Base-by-base conservation (phyloP, 805 yeast species). In the Teunomyces panamensis region DNA sequence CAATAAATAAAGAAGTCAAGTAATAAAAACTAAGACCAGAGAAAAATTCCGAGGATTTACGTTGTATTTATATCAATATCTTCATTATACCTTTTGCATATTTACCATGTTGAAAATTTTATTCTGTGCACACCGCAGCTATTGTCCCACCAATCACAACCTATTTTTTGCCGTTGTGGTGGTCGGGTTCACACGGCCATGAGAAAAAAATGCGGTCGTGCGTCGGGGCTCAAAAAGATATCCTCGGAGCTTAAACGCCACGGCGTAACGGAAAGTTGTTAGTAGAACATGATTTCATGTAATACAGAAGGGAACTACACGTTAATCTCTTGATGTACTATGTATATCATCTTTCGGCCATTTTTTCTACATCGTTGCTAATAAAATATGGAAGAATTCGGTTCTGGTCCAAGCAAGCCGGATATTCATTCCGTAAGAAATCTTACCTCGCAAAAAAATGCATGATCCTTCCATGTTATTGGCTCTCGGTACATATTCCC, bases 1-100 rank as follows among this genome's bases (percentile, higher is more conserved):
- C 49, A 71, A 66, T 43, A 47, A 48, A 41, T 29, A 48, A 41
- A 29, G 20, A 28, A 37, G 30, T 37, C 41, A 37, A 24, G 27
- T 37, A 11, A 24, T 26, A 37, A 37, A 37, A 20, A 24, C 27
- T 37, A 37, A 9, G 39, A n/a, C 29, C 41, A 26, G 41, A 37
- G 27, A 37, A 37, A 20, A 37, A 24, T 37, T 20, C 28, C 13
- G 39, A 37, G 41, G 13, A 20, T 26, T 37, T 16, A 37, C 41
- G 41, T 37, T 37, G 41, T 37, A 37, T 37, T 37, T 37, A 37
- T 37, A 37, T 37, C n/a, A 32, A 37, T 37, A 26, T 37, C 41
- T 37, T 24, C 24, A 14, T n/a, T 37, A 26, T 37, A 37, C 41
- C 41, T 26, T 37, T 37, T 37, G 41, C 41, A 37, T 37, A 37